Base-by-base conservation (phyloP, 2,329 filamentous ascomycete species). In the Colletotrichum neosansevieriae region DNA sequence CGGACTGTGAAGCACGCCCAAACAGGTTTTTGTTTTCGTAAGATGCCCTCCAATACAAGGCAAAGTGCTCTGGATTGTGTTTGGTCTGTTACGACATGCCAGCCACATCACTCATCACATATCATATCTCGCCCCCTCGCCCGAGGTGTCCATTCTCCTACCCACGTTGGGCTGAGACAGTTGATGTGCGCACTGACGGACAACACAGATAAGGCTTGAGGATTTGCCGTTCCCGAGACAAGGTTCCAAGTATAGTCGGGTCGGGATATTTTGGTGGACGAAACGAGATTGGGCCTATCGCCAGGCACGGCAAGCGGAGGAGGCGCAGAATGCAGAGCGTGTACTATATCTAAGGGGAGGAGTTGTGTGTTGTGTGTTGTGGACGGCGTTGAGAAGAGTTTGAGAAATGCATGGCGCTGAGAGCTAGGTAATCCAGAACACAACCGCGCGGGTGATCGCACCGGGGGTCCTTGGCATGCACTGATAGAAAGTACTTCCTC, bases 221-320 rank as follows among this genome's bases (percentile, higher is more conserved):
- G 17, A 38, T 29, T 56, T 69, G 60, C 60, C 56, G 66, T 29
- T 69, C 61, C 65, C 56, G 66, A 65, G 61, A 66, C 66, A 59
- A 34, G 54, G 40, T 38, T 65, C 24, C 29, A 42, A 7, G 29
- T 57, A 15, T 44, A 19, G 32, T 49, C 58, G 44, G 49, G 9
- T 58, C 42, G 50, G 40, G 10, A n/a, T 6, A 36, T 12, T 44
- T 13, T 42, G 45, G 10, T 40, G 34, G 12, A 58, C 12, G 17
- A 10, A 21, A 44, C 34, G 34, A 58, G 11, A 69, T 42, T 42
- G 40, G 32, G 49, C 66, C 54, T 58, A 49, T 56, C 21, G 21
- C 29, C 50, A 38, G 53, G 13, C 15, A 40, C 7, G 9, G 17
- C 21, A 54, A 59, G 65, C 24, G 47, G 62, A 49, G 50, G 61